A percentile compares a stretch with the other conserved stretches of the same genome.
Conservation (phyloP, 2,329 filamentous ascomycete genomes). For the Hypocreales sp. region DNA sequence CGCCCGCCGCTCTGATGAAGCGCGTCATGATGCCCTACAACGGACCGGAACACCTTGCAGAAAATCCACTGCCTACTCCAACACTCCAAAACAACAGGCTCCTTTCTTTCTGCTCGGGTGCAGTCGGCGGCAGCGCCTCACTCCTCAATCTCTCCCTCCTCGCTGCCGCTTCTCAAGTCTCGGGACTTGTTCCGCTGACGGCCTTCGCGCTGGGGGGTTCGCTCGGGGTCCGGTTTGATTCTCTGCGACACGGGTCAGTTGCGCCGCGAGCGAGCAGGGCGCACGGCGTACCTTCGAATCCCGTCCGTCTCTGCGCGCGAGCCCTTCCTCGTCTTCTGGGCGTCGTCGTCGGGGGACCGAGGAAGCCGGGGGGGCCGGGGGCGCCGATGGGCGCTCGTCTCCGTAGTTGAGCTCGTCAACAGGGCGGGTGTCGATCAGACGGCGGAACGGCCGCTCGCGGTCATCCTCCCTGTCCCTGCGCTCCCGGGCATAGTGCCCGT, state of each 20-base stretch:
- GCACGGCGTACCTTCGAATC: constrained; percentile 44
- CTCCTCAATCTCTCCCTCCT: constrained; percentile 93
- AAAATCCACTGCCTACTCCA: no score
- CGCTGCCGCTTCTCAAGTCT: constrained; percentile 54
- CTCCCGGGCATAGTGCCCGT: constrained; percentile 42
- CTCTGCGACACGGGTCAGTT: constrained; percentile 28
- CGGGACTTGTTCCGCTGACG: constrained; percentile 39
- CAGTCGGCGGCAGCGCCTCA: no score
- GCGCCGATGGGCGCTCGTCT: constrained; percentile 48
- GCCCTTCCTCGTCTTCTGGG: constrained; percentile 61
- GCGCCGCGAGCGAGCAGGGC: not conserved
- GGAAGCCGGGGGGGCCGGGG: constrained; percentile 43
- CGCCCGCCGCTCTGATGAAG: no score
- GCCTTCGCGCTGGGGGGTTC: constrained; percentile 41
- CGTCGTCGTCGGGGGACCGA: constrained; percentile 56
- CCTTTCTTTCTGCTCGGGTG: no score
- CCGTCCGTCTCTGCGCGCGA: constrained; percentile 47
- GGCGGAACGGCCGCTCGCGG: constrained; percentile 73
- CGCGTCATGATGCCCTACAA: no score
- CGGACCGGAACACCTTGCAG: no score
- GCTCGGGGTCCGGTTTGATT: constrained; percentile 44
- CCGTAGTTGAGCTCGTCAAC: constrained; percentile 88
- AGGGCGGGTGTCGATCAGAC: constrained; percentile 58
- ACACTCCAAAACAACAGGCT: no score
- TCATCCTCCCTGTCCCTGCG: constrained; percentile 80